These are phyloP conservation scores for Chionographis japonica DNA, from an alignment of 106 monocot genomes.

Conservation along the genomic window DNA sequence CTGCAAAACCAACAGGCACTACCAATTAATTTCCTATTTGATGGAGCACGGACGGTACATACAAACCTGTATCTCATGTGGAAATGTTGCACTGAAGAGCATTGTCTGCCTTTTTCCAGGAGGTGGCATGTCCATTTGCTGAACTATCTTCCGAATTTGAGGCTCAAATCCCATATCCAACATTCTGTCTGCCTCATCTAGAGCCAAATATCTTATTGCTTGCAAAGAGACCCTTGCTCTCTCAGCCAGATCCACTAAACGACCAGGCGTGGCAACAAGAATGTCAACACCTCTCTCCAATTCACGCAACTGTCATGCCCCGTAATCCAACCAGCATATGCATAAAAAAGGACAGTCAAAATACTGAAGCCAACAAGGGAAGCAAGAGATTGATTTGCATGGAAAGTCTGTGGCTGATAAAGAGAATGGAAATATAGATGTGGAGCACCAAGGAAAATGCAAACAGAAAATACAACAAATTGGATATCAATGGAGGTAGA, in stretches of 20 bases:
- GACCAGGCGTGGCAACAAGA: conserved; percentile 54
- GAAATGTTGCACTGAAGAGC: conserved; percentile 50
- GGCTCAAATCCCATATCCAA: conserved; percentile 66
- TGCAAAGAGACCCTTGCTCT: conserved; percentile 39
- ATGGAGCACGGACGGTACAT: background rate
- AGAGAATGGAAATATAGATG: too few species aligned
- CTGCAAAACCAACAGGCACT: too few species aligned
- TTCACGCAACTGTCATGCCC: conserved; percentile 27
- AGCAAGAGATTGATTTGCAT: too few species aligned
- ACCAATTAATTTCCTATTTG: too few species aligned
- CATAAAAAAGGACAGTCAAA: background rate
- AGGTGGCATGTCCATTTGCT: conserved; percentile 40
- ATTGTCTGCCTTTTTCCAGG: conserved; percentile 26
- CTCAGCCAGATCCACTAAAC: conserved; percentile 47
- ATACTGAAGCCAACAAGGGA: background rate
- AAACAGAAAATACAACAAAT: too few species aligned
- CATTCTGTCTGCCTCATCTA: conserved; percentile 68
- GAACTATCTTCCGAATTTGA: conserved; percentile 47
- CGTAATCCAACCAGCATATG: background rate
- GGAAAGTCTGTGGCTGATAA: too few species aligned
- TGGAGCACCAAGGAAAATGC: too few species aligned
- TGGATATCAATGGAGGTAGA: too few species aligned
- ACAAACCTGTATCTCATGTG: conserved; percentile 32
- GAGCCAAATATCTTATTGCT: conserved; percentile 32
- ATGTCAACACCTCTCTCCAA: conserved; percentile 45